phyloP scores from a whole-genome alignment of 495 filamentous ascomycete species.

The Chaetomium cochliodes region DNA sequence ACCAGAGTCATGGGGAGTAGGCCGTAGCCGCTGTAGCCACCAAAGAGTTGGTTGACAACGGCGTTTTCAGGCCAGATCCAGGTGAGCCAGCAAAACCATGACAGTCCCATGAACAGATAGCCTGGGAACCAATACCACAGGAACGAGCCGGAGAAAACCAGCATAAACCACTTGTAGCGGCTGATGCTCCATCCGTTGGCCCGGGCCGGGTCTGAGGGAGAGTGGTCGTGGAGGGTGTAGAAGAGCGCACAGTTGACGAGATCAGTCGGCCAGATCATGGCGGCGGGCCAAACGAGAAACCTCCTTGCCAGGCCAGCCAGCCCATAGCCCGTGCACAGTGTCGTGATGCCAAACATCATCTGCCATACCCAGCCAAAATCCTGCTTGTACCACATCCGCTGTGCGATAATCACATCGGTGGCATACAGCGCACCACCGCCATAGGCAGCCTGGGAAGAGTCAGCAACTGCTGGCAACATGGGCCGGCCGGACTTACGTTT shows the following conservation, averaged over 20 bases:
- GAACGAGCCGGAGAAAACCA: constrained; percentile 52
- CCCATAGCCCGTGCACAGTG: constrained; percentile 70
- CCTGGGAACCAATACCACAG: constrained; percentile 61
- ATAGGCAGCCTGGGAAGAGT: constrained; percentile 39
- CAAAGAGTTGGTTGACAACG: constrained; percentile 68
- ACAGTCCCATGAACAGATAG: constrained; percentile 57
- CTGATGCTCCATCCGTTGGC: constrained; percentile 65
- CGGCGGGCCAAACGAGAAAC: constrained; percentile 64
- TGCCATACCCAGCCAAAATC: constrained; percentile 61
- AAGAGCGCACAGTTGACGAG: constrained; percentile 67
- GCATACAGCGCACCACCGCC: constrained; percentile 51
- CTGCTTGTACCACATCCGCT: constrained; percentile 41
- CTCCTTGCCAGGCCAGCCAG: constrained; percentile 65
- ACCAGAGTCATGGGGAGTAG: constrained; percentile 56
- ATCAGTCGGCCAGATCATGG: constrained; percentile 72
- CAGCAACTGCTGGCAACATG: background rate
- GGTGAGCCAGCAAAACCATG: constrained; percentile 60
- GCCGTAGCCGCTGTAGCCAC: constrained; percentile 60
- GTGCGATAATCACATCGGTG: constrained; percentile 49
- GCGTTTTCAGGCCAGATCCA: constrained; percentile 63
- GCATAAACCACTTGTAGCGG: constrained; percentile 64
- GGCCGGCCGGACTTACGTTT: constrained; percentile 42
- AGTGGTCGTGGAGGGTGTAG: constrained; percentile 65
- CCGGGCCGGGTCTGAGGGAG: constrained; percentile 54
- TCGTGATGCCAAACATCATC: constrained; percentile 65